These are phyloP conservation scores for Penstemon eatonii DNA, from an alignment of 257 asterid species.

Conservation along the genomic window DNA sequence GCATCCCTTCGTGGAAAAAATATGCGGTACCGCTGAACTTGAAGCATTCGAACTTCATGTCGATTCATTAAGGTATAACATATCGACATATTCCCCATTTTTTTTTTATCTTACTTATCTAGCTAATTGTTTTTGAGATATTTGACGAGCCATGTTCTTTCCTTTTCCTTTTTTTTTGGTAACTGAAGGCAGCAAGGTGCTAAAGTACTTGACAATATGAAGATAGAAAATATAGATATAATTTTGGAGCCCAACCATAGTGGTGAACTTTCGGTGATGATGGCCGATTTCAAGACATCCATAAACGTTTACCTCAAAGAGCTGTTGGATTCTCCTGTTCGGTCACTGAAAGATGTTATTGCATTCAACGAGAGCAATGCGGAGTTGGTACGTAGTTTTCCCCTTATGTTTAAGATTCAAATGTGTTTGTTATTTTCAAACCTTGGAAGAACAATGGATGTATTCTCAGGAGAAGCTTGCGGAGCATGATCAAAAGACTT, in stretches of 20 bases:
- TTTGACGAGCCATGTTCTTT: neutral
- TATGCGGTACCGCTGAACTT: conserved; percentile 30
- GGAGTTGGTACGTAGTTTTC: conserved; percentile 32
- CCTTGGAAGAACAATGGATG: neutral
- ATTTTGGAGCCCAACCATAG: conserved; percentile 38
- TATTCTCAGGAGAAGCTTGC: conserved; percentile 42
- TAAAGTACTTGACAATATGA: conserved; percentile 33
- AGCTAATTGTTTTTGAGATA: neutral
- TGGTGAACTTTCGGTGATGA: conserved; percentile 36
- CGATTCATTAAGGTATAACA: conserved; percentile 45
- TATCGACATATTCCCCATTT: neutral
- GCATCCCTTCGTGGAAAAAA: conserved; percentile 48
- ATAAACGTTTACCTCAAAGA: conserved; percentile 39
- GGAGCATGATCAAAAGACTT: conserved; percentile 45
- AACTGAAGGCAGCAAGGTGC: conserved; percentile 39
- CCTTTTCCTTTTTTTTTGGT: neutral
- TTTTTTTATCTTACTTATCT: neutral
- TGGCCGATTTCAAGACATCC: conserved; percentile 41
- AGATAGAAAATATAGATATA: conserved; percentile 33
- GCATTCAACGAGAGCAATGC: conserved; percentile 39
- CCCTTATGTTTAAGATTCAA: neutral
- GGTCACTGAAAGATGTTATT: conserved; percentile 42
- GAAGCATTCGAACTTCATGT: conserved; percentile 46
- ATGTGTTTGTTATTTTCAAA: neutral
- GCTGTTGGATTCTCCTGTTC: conserved; percentile 32